Base-by-base conservation (phyloP, 2,329 filamentous ascomycete genomes). In the Aspergillus viridinutans region DNA sequence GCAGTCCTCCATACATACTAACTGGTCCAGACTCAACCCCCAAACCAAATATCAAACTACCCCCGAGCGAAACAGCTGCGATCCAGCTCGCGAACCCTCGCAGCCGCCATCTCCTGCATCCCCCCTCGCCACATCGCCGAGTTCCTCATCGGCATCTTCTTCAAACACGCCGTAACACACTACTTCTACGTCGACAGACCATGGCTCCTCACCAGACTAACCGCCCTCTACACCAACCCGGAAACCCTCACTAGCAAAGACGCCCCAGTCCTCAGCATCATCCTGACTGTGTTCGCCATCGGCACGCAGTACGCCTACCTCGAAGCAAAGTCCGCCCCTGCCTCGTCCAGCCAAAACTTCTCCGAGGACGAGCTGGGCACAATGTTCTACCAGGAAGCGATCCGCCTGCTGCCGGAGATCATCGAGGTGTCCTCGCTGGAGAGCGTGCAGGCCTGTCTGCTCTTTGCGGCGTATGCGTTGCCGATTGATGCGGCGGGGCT, bases 261-360 rank as follows among this genome's bases (percentile, higher is more conserved):
- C 4, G 75, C 79, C 35, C 74, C 79, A 3, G 74, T 74, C 9
- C 65, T 81, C 20, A 77, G 78, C 58, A 76, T 78, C 32, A 70
- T 81, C 10, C 75, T 80, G 52, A 77, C 77, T 29, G 72, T 81
- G 0, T 71, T 82, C 28, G 80, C 79, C 26, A 79, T 81, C 17
- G 80, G 80, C 17, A 81, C 79, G 0, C 80, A 81, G 57, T 82
- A 80, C 57, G 79, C 78, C 2, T 78, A 81, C 53, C 72, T 82
- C 20, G 77, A 79, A 50, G 68, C 67, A 52, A 63, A 51, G 60
- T 61, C 32, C 59, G 47, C 9, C n/a, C 42, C 6, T 25, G 38
- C 4, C 28, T 25, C 1, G 28, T 32, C 8, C 23, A 23, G 3
- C 43, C 49, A 23, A 21, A 48, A 55, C 14, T 62, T 63, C 47